Percentiles rank a stretch among this genome's conserved stretches.
These are phyloP conservation scores for Verbena officinalis DNA, from an alignment of 257 asterid genomes.

Conservation along the genomic window DNA sequence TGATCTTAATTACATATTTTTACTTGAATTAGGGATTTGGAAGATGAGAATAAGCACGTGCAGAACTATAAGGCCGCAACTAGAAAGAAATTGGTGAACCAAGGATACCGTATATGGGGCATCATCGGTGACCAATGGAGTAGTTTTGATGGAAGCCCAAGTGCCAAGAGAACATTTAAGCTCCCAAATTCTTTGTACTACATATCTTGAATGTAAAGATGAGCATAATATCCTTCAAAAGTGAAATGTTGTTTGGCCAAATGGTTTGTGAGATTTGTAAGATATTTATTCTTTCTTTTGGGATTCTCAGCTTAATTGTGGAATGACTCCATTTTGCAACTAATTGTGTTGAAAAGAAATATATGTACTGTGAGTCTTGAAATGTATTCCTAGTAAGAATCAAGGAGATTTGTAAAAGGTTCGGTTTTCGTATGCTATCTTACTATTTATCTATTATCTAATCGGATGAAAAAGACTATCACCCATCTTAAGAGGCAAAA, in stretches of 20 bases:
- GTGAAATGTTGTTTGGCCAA: not conserved
- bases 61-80: slow-evolving; percentile 48
- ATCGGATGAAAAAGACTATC: not conserved
- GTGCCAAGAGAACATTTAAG: slow-evolving; percentile 50
- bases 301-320: not conserved
- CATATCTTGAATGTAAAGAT: slow-evolving; percentile 38
- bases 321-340: slow-evolving; percentile 6
- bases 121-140: slow-evolving; percentile 60
- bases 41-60: slow-evolving; percentile 34
- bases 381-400: slow-evolving; percentile 7
- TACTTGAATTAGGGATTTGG: slow-evolving; percentile 34
- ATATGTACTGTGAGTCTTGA: not conserved
- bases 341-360: slow-evolving; percentile 15
- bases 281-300: not conserved
- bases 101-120: slow-evolving; percentile 50
- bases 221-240: slow-evolving; percentile 12
- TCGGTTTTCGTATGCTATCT: not conserved
- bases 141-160: slow-evolving; percentile 49
- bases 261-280: slow-evolving; percentile 19
- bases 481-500: too few relatives aligned
- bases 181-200: slow-evolving; percentile 59
- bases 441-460: not conserved
- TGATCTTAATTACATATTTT: not conserved
- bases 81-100: slow-evolving; percentile 45
- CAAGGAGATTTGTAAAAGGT: not conserved